A percentile compares a stretch with the other conserved stretches of the same genome.
These are phyloP conservation scores for Escovopsis sp. DNA, from an alignment of 2,329 filamentous ascomycete species.

Conservation along the genomic window DNA sequence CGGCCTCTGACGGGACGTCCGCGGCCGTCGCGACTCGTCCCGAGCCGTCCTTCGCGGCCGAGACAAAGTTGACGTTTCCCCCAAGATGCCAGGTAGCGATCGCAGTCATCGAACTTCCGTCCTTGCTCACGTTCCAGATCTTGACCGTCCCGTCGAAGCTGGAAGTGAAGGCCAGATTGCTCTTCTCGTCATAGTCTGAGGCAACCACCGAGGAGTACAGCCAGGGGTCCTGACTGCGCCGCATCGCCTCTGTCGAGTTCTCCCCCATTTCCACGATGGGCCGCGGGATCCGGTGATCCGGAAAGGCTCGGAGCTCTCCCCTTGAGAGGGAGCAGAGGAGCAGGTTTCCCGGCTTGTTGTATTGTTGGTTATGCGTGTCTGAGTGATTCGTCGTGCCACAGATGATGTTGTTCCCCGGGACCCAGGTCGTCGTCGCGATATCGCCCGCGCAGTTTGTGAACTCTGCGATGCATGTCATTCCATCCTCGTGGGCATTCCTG, in stretches of 20 bases:
- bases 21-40: conserved; percentile 44
- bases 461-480: conserved; percentile 33
- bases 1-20: conserved; percentile 37
- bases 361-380: conserved; percentile 48
- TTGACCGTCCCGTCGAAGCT: conserved; percentile 50
- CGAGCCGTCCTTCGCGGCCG: conserved; percentile 31
- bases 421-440: conserved; percentile 43
- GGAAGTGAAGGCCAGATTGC: conserved; percentile 38
- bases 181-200: conserved; percentile 36
- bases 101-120: conserved; percentile 26
- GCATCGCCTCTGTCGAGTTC: conserved; percentile 42
- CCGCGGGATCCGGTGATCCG: conserved; percentile 42
- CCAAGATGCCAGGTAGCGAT: conserved; percentile 38
- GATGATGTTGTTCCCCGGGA: conserved; percentile 37
- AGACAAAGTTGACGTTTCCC: conserved; percentile 49
- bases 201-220: conserved; percentile 49
- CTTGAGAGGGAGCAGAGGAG: conserved; percentile 34
- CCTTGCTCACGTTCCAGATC: conserved; percentile 32
- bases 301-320: conserved; percentile 33
- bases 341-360: conserved; percentile 50
- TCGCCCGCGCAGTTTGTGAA: conserved; percentile 50
- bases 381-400: conserved; percentile 50
- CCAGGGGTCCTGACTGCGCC: conserved; percentile 45
- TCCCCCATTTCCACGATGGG: conserved; percentile 37
- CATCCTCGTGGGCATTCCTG: conserved; percentile 33